Evolutionary conservation across 805 yeast species (phyloP).

Genomic region (Cyberlindnera xishuangbannaensis): DNA sequence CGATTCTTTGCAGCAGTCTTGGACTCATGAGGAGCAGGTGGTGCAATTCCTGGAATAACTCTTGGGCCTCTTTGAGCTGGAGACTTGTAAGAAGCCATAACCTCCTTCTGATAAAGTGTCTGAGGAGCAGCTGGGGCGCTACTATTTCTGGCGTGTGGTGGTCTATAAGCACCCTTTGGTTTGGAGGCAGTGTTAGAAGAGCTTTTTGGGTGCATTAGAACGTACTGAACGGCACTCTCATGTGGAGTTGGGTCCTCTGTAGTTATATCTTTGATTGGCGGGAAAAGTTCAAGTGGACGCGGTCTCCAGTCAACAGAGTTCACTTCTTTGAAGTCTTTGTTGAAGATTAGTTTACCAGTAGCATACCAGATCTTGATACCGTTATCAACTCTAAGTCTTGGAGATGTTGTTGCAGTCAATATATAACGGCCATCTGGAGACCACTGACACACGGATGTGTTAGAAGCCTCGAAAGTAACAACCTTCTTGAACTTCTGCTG

Average conservation of each 20-base stretch:
- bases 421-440: constrained; percentile 93
- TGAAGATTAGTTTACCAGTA: constrained; percentile 72
- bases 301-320: constrained; percentile 83
- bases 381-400: constrained; percentile 94
- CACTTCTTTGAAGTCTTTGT: constrained; percentile 77
- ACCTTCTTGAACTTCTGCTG: constrained; percentile 77
- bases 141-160: constrained; percentile 82
- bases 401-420: constrained; percentile 94
- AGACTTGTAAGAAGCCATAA: constrained; percentile 28
- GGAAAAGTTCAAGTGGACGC: constrained; percentile 29
- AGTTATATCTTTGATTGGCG: constrained; percentile 32
- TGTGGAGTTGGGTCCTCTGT: constrained; percentile 68
- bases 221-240: constrained; percentile 56
- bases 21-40: constrained; percentile 39
- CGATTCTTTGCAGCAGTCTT: constrained; percentile 68
- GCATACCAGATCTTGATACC: constrained; percentile 93
- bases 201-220: constrained; percentile 31
- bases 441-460: constrained; percentile 97
- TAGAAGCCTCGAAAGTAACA: constrained; percentile 81
- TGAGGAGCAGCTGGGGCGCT: constrained; percentile 31
- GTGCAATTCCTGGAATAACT: constrained; percentile 56
- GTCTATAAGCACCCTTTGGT: constrained; percentile 89
- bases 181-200: constrained; percentile 36
- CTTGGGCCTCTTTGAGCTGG: constrained; percentile 31
- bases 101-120: constrained; percentile 55